Conservation (phyloP, 768 basidiomycete species). For the Tremella yokohamensis region DNA sequence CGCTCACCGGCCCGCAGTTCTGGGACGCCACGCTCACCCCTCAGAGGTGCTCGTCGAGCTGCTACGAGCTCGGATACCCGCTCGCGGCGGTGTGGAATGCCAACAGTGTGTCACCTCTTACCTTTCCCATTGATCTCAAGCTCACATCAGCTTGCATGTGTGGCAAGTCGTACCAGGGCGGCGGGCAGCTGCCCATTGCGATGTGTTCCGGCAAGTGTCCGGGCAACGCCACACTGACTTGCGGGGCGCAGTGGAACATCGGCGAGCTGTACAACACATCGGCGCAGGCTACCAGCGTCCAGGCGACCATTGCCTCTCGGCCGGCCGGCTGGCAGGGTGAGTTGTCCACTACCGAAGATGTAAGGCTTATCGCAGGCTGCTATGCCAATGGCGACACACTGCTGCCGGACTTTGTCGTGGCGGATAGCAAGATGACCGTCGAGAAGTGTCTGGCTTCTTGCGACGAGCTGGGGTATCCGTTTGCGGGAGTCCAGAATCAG, state of each 20-base stretch:
- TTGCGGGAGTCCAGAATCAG: constrained; percentile 11
- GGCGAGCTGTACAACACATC: too few relatives aligned
- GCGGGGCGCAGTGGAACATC: neutral
- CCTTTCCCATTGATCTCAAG: too few relatives aligned
- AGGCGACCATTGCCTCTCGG: too few relatives aligned
- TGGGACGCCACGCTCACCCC: constrained; percentile 15
- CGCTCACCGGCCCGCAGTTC: too few relatives aligned
- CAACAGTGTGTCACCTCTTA: too few relatives aligned
- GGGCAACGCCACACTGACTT: too few relatives aligned
- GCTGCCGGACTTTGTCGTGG: constrained; percentile 12
- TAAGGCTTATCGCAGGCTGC: too few relatives aligned
- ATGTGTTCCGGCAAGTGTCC: too few relatives aligned
- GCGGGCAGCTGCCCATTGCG: neutral
- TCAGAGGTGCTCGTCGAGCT: constrained; percentile 19
- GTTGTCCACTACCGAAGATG: too few relatives aligned
- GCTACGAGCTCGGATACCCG: constrained; percentile 10
- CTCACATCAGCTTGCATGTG: neutral
- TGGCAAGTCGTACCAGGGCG: constrained; percentile 2
- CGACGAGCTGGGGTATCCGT: constrained; percentile 11
- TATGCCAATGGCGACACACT: neutral
- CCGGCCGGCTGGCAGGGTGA: too few relatives aligned
- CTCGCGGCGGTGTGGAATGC: constrained; percentile 8
- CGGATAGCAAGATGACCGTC: constrained; percentile 22
- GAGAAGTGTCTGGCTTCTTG: constrained; percentile 17
- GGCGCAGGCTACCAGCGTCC: too few relatives aligned